Evolutionary conservation across 1,284 basidiomycete species (phyloP), one percentile per base, ranked within the genome.

Genomic region (Phlebopus sp.): DNA sequence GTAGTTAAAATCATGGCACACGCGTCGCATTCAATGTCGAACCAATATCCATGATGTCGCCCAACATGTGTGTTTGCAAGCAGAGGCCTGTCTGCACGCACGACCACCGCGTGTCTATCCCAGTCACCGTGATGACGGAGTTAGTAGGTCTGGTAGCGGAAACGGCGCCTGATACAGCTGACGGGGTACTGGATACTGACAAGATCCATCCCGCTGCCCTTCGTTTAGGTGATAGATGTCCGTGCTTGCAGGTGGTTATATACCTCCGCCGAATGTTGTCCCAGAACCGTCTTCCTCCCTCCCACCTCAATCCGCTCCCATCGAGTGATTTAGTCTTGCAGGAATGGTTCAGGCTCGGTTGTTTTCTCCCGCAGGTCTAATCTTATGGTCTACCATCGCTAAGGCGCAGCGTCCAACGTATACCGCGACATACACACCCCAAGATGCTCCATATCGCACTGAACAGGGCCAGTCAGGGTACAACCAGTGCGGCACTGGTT

Each of bases 391-490:
- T 23, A 59, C 46, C 44, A 42, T 54, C 31, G 55, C 54, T 43
- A 50, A 38, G 43, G 61, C 61, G 36, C 57, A 54, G 14, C 61
- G 60, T 29, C 62, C 72, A 58, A 63, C 64, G 6, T 67, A 74
- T 60, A 59, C 62, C 40, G 67, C 70, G 38, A 64, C 71, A 40
- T 74, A 71, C 52, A 55, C 63, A 31, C 68, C 63, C 51, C 50
- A 49, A 29, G 42, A 51, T 29, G 18, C 42, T 9, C 37, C 46
- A 18, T 42, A 54, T 50, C 67, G 70, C n/a, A 73, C 76, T 6
- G 77, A 86, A 59, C 60, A 77, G 34, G 86, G 82, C 19, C 86
- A 86, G 62, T 54, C 72, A 23, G 83, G 82, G n/a, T 81, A 80
- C 15, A 82, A 86, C 61, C 66, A 73, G 45, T 90, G 87, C 65